phyloP scores from a whole-genome alignment of 2,329 filamentous ascomycete species.

The Phoma sp. region DNA sequence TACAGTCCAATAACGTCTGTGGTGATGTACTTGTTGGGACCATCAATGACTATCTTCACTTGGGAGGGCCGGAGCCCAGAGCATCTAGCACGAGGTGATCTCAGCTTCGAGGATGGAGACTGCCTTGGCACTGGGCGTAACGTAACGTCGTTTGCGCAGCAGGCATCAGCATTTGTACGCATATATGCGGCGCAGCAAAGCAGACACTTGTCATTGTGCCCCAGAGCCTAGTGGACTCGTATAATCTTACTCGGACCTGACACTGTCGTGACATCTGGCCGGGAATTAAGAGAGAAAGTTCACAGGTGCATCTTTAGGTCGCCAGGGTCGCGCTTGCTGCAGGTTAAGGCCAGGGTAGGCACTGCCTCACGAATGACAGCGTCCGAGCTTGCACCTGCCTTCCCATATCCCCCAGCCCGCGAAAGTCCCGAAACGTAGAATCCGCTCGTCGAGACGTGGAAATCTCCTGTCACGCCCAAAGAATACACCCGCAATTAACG shows the following conservation, averaged over 20 bases:
- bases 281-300: background rate
- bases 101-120: slow-evolving; percentile 16
- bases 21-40: slow-evolving; percentile 8
- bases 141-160: slow-evolving; percentile 11
- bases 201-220: background rate
- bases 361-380: slow-evolving; percentile 25
- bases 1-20: background rate
- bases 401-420: slow-evolving; percentile 17
- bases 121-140: slow-evolving; percentile 19
- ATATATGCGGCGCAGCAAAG: background rate
- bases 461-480: background rate
- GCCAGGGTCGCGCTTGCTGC: slow-evolving; percentile 17
- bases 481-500: background rate
- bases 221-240: background rate
- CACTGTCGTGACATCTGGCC: background rate
- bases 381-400: slow-evolving; percentile 19
- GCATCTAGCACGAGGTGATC: slow-evolving; percentile 11
- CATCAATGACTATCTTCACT: slow-evolving; percentile 8
- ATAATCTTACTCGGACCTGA: background rate
- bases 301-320: background rate
- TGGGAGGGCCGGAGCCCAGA: slow-evolving; percentile 1
- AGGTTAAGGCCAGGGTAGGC: slow-evolving; percentile 15
- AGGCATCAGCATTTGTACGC: slow-evolving; percentile 1
- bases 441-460: slow-evolving; percentile 15
- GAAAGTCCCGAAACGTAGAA: slow-evolving; percentile 20